These are phyloP conservation scores for Sungouiella blattae DNA, from an alignment of 805 yeast genomes.

Conservation along the genomic window DNA sequence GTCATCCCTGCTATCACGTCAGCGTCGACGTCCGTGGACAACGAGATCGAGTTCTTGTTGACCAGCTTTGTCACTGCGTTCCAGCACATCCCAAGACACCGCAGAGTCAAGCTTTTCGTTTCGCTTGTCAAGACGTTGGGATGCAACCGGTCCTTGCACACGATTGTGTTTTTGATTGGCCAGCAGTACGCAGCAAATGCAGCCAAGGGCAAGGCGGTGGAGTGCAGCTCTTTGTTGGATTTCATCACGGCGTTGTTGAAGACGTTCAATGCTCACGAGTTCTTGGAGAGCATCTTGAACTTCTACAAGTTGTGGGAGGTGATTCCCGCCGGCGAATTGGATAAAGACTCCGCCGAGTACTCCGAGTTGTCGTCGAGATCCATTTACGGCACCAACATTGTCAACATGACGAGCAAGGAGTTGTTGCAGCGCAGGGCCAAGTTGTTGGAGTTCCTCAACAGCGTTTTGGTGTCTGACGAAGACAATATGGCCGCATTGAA, in stretches of 20 bases:
- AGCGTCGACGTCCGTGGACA: constrained; percentile 44
- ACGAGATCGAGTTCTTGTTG: constrained; percentile 77
- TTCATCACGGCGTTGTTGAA: constrained; percentile 69
- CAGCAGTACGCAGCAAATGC: constrained; percentile 61
- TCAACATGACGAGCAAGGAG: constrained; percentile 48
- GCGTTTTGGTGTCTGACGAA: constrained; percentile 34
- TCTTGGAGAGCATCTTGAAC: constrained; percentile 50
- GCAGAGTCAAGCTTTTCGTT: constrained; percentile 81
- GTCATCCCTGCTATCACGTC: constrained; percentile 82
- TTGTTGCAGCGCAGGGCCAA: constrained; percentile 46
- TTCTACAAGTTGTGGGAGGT: constrained; percentile 51
- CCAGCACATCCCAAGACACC: constrained; percentile 92
- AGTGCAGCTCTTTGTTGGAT: constrained; percentile 64
- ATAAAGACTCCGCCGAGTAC: constrained; percentile 33
- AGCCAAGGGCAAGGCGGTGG: constrained; percentile 57
- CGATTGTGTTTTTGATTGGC: constrained; percentile 74
- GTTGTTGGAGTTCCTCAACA: constrained; percentile 55
- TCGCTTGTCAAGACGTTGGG: constrained; percentile 78
- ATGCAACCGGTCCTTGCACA: constrained; percentile 59
- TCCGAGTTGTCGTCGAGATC: constrained; percentile 47
- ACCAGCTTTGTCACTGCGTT: constrained; percentile 93
- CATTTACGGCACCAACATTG: constrained; percentile 59
- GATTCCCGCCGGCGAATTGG: constrained; percentile 43
- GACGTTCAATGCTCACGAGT: constrained; percentile 65
- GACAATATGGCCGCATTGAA: constrained; percentile 17